Evolutionary conservation across 257 asterid genomes (phyloP).

Genomic region (Jacaranda copaia): DNA sequence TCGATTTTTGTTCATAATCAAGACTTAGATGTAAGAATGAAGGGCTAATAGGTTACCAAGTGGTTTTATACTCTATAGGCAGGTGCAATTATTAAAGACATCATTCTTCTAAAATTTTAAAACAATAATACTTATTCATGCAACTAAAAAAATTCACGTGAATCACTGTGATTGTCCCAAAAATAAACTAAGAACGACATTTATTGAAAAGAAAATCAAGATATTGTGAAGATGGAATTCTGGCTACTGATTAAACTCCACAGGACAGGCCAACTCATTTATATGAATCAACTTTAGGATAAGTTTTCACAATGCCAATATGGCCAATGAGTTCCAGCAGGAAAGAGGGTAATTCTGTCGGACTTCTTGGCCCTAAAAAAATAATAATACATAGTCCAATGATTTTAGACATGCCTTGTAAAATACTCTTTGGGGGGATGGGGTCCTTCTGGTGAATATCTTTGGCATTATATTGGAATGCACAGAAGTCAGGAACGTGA

Average conservation of each 20-base stretch:
- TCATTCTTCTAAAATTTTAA: too few species aligned
- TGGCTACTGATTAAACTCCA: conserved; percentile 7
- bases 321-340: conserved; percentile 45
- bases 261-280: conserved; percentile 32
- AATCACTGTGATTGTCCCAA: too few species aligned
- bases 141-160: too few species aligned
- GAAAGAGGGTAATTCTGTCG: conserved; percentile 37
- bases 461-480: conserved; percentile 33
- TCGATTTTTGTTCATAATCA: too few species aligned
- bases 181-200: too few species aligned
- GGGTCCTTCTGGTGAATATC: conserved; percentile 25
- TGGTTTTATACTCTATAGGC: too few species aligned
- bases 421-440: conserved; percentile 33
- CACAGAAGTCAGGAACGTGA: conserved; percentile 31
- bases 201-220: not conserved
- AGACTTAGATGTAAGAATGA: too few species aligned
- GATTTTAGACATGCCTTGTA: conserved; percentile 23
- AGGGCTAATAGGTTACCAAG: too few species aligned
- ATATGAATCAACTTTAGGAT: conserved; percentile 31
- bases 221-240: conserved; percentile 9
- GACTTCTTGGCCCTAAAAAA: conserved; percentile 6
- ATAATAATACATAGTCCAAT: conserved; percentile 23
- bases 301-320: conserved; percentile 11
- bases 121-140: too few species aligned
- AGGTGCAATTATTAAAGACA: too few species aligned